phyloP scores from a whole-genome alignment of 2,329 filamentous ascomycete genomes.

The Aspergillaceae sp. region DNA sequence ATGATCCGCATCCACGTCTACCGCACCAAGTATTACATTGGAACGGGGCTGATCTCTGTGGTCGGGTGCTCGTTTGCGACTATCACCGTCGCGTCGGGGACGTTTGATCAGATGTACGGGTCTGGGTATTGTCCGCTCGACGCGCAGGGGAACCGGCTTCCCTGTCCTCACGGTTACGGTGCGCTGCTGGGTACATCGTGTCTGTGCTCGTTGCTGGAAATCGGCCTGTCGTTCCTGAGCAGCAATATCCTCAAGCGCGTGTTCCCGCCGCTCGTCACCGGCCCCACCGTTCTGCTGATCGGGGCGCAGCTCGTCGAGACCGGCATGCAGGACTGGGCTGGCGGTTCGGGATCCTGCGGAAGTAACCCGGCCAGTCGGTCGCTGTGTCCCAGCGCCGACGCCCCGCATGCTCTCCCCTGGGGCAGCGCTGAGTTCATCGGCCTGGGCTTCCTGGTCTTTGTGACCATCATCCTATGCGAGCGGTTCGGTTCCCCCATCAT shows the following conservation, averaged over 20 bases:
- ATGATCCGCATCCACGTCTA: slow-evolving; percentile 58
- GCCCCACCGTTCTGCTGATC: slow-evolving; percentile 58
- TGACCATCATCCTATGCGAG: slow-evolving; percentile 60
- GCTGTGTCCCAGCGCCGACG: slow-evolving; percentile 51
- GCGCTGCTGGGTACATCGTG: slow-evolving; percentile 52
- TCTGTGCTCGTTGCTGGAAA: slow-evolving; percentile 48
- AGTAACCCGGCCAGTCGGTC: slow-evolving; percentile 40
- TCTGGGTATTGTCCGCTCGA: slow-evolving; percentile 55
- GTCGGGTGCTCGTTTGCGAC: slow-evolving; percentile 61
- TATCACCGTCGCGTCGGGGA: slow-evolving; percentile 55
- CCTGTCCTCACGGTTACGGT: slow-evolving; percentile 59
- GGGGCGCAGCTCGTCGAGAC: slow-evolving; percentile 55
- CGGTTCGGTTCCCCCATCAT: slow-evolving; percentile 63
- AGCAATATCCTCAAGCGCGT: slow-evolving; percentile 51
- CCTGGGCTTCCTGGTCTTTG: slow-evolving; percentile 58
- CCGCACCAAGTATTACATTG: slow-evolving; percentile 54
- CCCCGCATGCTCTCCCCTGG: slow-evolving; percentile 55
- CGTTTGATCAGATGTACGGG: slow-evolving; percentile 54
- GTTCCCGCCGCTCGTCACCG: slow-evolving; percentile 62
- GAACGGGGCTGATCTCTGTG: slow-evolving; percentile 59
- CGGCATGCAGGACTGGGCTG: slow-evolving; percentile 62
- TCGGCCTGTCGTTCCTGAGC: slow-evolving; percentile 56
- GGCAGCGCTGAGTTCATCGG: slow-evolving; percentile 57
- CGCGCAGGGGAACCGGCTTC: slow-evolving; percentile 48
- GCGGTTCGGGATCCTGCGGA: slow-evolving; percentile 47